These are phyloP conservation scores for Penicillium capsulatum DNA, from an alignment of 2,329 filamentous ascomycete genomes.

Conservation along the genomic window DNA sequence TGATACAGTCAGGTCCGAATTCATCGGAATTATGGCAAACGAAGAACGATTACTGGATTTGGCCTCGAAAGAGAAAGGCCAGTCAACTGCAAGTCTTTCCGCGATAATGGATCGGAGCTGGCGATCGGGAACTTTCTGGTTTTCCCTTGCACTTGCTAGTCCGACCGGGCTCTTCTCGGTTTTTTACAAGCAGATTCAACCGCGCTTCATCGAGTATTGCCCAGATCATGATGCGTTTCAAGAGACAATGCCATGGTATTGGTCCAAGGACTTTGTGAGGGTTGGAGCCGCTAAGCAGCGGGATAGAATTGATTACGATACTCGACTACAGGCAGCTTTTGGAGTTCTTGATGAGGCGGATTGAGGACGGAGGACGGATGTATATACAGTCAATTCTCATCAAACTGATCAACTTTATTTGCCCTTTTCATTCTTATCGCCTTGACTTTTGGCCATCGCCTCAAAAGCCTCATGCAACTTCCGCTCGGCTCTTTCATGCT, in stretches of 20 bases:
- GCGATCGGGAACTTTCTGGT: slow-evolving; percentile 19
- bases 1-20: slow-evolving; percentile 12
- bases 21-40: slow-evolving; percentile 8
- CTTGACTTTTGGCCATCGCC: neutral
- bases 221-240: slow-evolving; percentile 14
- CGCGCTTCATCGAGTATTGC: slow-evolving; percentile 9
- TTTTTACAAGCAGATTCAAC: slow-evolving; percentile 20
- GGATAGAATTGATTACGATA: slow-evolving; percentile 13
- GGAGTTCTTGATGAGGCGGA: neutral
- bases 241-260: slow-evolving; percentile 19
- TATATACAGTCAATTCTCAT: neutral
- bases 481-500: neutral
- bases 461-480: neutral
- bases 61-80: neutral
- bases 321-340: slow-evolving; percentile 6
- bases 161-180: slow-evolving; percentile 17
- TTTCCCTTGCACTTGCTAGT: slow-evolving; percentile 16
- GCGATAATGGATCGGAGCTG: slow-evolving; percentile 14
- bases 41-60: slow-evolving; percentile 11
- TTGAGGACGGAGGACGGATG: neutral
- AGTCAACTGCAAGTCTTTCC: slow-evolving; percentile 3
- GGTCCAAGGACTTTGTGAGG: slow-evolving; percentile 12
- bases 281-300: slow-evolving; percentile 11
- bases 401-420: neutral
- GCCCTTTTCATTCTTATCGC: neutral